Evolutionary conservation across 257 asterid species (phyloP).

Genomic region (Gentiana dahurica): DNA sequence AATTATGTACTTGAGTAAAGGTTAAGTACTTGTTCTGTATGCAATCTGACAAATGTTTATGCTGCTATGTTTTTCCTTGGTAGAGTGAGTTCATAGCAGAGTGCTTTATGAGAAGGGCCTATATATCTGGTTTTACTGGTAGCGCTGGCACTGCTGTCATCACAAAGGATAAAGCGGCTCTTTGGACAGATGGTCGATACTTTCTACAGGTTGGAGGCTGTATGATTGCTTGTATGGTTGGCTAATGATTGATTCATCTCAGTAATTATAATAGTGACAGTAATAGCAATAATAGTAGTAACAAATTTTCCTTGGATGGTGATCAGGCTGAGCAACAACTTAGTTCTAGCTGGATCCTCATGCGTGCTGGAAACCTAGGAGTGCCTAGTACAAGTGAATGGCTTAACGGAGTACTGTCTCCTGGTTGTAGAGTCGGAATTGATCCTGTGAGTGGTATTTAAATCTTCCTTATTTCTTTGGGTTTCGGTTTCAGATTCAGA

Average conservation of each 20-base stretch:
- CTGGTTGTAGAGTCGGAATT: constrained; percentile 89
- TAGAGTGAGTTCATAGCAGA: constrained; percentile 97
- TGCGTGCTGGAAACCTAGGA: constrained; percentile 87
- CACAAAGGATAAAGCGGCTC: constrained; percentile 92
- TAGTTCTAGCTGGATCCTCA: constrained; percentile 74
- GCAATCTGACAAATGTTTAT: constrained; percentile 5
- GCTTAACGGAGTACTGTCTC: constrained; percentile 69
- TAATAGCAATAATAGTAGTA: background rate
- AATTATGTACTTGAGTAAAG: too few species aligned
- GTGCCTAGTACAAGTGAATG: constrained; percentile 80
- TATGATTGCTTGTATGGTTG: background rate
- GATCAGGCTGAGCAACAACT: constrained; percentile 87
- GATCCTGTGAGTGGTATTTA: constrained; percentile 70
- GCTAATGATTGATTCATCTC: background rate
- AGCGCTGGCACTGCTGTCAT: constrained; percentile 98
- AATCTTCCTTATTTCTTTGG: constrained; percentile 16
- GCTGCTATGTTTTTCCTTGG: constrained; percentile 10
- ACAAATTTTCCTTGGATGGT: constrained; percentile 9
- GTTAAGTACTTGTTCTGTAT: background rate
- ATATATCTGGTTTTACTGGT: constrained; percentile 91
- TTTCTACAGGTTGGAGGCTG: constrained; percentile 65
- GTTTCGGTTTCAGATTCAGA: background rate
- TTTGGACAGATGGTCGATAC: constrained; percentile 97
- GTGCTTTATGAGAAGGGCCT: constrained; percentile 82
- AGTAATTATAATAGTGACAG: background rate